These are phyloP conservation scores for Talaromyces marneffei DNA, from an alignment of 2,329 filamentous ascomycete genomes.

Conservation along the genomic window DNA sequence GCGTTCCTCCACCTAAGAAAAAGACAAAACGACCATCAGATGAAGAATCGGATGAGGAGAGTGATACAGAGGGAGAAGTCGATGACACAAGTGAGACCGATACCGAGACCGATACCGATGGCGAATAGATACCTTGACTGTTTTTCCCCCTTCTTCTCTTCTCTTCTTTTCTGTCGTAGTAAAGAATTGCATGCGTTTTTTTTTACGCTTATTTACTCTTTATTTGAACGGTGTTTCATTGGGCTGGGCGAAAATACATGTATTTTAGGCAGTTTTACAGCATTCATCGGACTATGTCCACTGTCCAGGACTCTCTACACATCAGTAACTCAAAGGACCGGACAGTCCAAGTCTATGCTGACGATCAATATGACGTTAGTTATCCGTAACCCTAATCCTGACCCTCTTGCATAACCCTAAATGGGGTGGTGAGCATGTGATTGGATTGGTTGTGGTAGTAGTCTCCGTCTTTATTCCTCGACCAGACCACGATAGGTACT, in stretches of 20 bases:
- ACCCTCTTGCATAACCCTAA: no score
- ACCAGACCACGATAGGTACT: no score
- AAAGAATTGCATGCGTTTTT: constrained; percentile 16
- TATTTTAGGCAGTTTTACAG: constrained; percentile 2
- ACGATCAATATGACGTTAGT: no score
- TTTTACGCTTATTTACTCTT: constrained; percentile 10
- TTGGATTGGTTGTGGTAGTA: no score
- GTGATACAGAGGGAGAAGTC: constrained; percentile 59
- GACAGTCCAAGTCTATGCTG: no score
- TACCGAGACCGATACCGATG: constrained; percentile 75
- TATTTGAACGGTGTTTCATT: constrained; percentile 1
- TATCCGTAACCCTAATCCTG: no score
- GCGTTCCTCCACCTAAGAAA: constrained; percentile 52
- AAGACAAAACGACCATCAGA: constrained; percentile 48
- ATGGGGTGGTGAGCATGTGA: no score
- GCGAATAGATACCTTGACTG: constrained; percentile 42
- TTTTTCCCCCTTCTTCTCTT: constrained; percentile 6
- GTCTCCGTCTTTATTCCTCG: neutral
- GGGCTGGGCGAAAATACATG: constrained; percentile 2
- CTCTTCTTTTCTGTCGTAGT: constrained; percentile 16
- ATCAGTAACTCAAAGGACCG: no score
- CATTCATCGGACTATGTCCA: neutral
- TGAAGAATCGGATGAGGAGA: constrained; percentile 59
- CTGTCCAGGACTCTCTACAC: no score
- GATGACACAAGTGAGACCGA: constrained; percentile 53